Conservation (phyloP, 75 land plant genomes). For the Selaginella tamariscina region DNA sequence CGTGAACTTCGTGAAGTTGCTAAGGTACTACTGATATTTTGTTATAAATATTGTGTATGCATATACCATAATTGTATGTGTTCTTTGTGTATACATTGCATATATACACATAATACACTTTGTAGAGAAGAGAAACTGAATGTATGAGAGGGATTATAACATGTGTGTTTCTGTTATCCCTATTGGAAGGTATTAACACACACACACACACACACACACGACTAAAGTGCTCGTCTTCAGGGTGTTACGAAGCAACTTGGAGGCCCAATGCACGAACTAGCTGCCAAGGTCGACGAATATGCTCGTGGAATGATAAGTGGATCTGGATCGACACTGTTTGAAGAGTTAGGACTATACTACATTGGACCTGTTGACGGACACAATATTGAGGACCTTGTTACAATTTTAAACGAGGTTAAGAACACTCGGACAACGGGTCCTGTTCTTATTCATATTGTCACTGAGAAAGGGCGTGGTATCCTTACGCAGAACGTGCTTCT, state of each 20-base stretch:
- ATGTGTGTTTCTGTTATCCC: background rate
- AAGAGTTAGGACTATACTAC: conserved; percentile 8
- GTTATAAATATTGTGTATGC: background rate
- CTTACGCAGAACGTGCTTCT: background rate
- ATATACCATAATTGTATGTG: too few species aligned
- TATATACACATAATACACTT: too few species aligned
- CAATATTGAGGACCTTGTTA: conserved; percentile 10
- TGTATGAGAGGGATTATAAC: background rate
- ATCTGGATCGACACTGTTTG: background rate
- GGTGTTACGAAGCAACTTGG: background rate
- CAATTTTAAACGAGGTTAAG: background rate
- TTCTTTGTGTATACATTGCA: too few species aligned
- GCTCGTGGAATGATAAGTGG: conserved; percentile 9
- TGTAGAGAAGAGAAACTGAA: too few species aligned
- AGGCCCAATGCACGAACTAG: background rate
- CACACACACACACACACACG: too few species aligned
- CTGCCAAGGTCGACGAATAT: conserved; percentile 10
- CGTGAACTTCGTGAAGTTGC: conserved; percentile 22
- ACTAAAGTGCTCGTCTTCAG: conserved; percentile 9
- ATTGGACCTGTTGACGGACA: conserved; percentile 7
- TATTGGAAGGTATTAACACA: too few species aligned
- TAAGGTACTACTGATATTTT: conserved; percentile 1
- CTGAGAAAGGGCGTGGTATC: conserved; percentile 2
- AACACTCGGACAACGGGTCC: background rate
- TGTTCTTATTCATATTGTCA: background rate